phyloP scores from a whole-genome alignment of 257 asterid genomes.

The Knoxia roxburghii region DNA sequence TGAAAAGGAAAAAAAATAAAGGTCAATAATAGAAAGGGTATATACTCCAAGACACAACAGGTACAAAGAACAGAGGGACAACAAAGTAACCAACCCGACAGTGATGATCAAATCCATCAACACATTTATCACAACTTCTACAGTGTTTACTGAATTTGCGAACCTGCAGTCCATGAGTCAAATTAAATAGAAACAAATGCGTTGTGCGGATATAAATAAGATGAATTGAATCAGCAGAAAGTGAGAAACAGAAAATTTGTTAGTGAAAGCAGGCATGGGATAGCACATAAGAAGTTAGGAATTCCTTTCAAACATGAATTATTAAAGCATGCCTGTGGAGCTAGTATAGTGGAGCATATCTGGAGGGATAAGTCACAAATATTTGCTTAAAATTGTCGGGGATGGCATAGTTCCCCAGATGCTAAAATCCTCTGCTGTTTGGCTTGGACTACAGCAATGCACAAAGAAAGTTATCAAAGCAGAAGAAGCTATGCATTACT shows the following conservation, averaged over 20 bases:
- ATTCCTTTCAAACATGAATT: background rate
- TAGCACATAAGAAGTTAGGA: background rate
- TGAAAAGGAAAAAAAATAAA: slow-evolving; percentile 27
- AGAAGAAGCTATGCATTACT: slow-evolving; percentile 1
- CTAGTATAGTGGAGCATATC: background rate
- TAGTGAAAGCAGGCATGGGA: background rate
- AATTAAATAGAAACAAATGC: background rate
- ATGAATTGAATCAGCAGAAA: background rate
- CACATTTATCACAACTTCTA: slow-evolving; percentile 99
- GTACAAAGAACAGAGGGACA: slow-evolving; percentile 6
- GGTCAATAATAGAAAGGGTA: slow-evolving; percentile 5
- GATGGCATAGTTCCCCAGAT: background rate
- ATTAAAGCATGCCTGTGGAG: background rate
- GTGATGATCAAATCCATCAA: slow-evolving; percentile 99
- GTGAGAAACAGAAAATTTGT: slow-evolving; percentile 1
- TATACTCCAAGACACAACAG: background rate
- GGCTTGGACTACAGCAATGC: background rate
- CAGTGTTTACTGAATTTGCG: slow-evolving; percentile 97
- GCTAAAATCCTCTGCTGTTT: background rate
- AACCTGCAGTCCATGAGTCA: slow-evolving; percentile 43
- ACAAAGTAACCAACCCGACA: slow-evolving; percentile 67
- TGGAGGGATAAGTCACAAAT: background rate
- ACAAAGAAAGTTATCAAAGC: background rate
- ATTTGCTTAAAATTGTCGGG: background rate
- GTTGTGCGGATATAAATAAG: background rate